Evolutionary conservation across 1,284 basidiomycete genomes (phyloP).

Genomic region (Sporisorium graminicola): DNA sequence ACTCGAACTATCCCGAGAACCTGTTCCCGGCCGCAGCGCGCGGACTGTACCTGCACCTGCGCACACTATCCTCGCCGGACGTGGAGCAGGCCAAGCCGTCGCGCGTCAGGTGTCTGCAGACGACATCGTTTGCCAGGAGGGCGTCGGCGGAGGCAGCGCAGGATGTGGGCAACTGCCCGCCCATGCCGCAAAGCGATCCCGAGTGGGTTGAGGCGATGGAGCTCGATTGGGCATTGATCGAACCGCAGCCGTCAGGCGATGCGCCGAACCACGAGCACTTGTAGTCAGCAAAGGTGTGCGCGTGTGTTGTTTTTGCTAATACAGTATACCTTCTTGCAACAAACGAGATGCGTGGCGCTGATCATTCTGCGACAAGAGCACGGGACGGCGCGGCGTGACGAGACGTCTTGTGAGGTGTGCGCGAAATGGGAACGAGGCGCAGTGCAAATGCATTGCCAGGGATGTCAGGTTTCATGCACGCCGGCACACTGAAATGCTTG

Average conservation of each 20-base stretch:
- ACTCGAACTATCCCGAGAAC: slow-evolving; percentile 76
- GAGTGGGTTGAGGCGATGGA: slow-evolving; percentile 54
- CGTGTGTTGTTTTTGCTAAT: too few relatives aligned
- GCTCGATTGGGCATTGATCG: slow-evolving; percentile 40
- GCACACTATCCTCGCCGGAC: slow-evolving; percentile 74
- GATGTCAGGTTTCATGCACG: background rate
- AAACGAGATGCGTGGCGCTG: background rate
- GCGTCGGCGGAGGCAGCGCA: slow-evolving; percentile 20
- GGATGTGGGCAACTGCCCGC: slow-evolving; percentile 45
- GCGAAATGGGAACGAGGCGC: background rate
- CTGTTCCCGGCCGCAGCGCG: slow-evolving; percentile 81
- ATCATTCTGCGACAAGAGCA: background rate
- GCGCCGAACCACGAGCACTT: slow-evolving; percentile 20
- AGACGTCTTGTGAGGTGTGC: too few relatives aligned
- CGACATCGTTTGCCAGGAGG: slow-evolving; percentile 30
- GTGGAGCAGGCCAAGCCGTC: slow-evolving; percentile 17
- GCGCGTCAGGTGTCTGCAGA: slow-evolving; percentile 40
- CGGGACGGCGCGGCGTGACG: too few relatives aligned
- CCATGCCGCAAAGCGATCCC: slow-evolving; percentile 30
- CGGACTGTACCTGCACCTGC: slow-evolving; percentile 79
- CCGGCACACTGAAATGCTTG: slow-evolving; percentile 32
- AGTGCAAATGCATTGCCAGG: slow-evolving; percentile 3
- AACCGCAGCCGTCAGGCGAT: background rate
- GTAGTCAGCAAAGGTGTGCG: background rate
- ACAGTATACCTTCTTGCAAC: background rate